Evolutionary conservation across 1,284 basidiomycete genomes (phyloP), one percentile per base, ranked within the genome.

Genomic region (Rhodofomes roseus): DNA sequence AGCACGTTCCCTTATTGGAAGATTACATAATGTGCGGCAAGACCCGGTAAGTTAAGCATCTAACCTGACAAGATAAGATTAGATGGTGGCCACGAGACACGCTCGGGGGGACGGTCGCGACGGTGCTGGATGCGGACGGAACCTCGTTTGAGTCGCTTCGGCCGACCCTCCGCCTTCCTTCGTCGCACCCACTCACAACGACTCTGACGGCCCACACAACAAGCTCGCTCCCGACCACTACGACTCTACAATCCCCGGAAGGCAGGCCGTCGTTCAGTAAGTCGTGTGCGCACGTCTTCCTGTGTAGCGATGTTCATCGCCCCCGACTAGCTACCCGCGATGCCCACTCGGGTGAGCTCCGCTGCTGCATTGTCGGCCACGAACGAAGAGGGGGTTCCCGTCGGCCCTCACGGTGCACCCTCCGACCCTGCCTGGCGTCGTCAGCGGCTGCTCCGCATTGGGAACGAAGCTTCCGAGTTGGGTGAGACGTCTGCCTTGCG

Each of bases 371-470:
- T 52, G 31, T 22, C 48, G 23, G 2, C 53, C 2, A n/a, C 31
- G 53, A 40, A 44, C 18, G 55, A 25, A 4, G 62, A 66, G 14
- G 56, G 63, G 18, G 55, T 50, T 9, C 71, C 69, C 5, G 66
- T 68, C 1, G 73, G 74, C 1, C 74, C 74, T 22, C 65, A 74
- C 39, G 74, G 73, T 55, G 72, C 73, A 2, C 75, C 75, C 0
- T 76, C 75, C 4, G 66, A 68, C 50, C 82, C 79, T 1, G 74
- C 75, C 23, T 82, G 80, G 80, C 77, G 84, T 53, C 78, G 83
- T 12, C 73, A 82, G 65, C 76, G 83, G 37, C 73, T 86, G 18
- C 72, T 82, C 18, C 75, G 77, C 37, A 80, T 85, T 20, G 82
- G 81, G 25, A 58, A 55, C 55, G 53, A 70, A 60, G 39, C 60